Conservation (phyloP, 257 asterid genomes). For the Voacanga thouarsii region DNA sequence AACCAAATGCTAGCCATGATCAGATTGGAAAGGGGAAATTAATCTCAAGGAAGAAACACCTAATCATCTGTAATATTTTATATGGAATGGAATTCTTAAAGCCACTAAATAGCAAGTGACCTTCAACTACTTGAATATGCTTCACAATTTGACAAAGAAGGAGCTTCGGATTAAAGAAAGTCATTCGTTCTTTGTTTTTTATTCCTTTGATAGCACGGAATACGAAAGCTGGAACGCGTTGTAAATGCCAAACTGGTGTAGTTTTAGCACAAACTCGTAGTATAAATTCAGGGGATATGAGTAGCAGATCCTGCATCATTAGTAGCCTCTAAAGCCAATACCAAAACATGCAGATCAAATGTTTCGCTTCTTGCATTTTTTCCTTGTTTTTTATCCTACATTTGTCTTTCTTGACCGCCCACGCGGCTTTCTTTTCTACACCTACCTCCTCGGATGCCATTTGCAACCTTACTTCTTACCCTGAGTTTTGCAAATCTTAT, state of each 20-base stretch:
- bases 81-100: background rate
- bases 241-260: background rate
- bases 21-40: background rate
- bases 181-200: background rate
- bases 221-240: background rate
- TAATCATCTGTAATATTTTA: background rate
- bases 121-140: background rate
- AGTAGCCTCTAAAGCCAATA: background rate
- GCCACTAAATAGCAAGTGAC: background rate
- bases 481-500: constrained; percentile 19
- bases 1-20: background rate
- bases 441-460: constrained; percentile 16
- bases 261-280: background rate
- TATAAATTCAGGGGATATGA: background rate
- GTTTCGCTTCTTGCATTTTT: background rate
- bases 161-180: background rate
- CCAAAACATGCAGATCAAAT: background rate
- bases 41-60: background rate
- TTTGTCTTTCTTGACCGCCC: background rate
- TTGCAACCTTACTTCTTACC: constrained; percentile 28
- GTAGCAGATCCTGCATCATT: background rate
- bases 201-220: background rate
- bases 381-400: background rate
- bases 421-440: constrained; percentile 8
- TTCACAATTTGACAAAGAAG: background rate